Evolutionary conservation across 2,329 filamentous ascomycete species (phyloP).

Genomic region (Phialocephala subalpina): DNA sequence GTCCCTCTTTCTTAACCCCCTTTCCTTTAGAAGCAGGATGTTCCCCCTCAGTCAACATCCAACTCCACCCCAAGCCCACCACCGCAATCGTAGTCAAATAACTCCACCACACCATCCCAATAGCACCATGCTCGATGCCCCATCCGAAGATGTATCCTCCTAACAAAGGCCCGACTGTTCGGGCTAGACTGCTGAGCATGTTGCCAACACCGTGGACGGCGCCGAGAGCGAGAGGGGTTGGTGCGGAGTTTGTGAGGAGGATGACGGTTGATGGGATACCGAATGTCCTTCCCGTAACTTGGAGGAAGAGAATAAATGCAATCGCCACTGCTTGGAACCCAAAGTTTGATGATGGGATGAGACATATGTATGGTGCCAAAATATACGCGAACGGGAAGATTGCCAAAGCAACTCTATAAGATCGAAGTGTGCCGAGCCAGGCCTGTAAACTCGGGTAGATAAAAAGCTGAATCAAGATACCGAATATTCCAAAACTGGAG

Average conservation of each 20-base stretch:
- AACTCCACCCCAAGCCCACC: slow-evolving; percentile 46
- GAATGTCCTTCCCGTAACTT: slow-evolving; percentile 78
- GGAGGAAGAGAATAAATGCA: slow-evolving; percentile 69
- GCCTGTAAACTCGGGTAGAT: slow-evolving; percentile 74
- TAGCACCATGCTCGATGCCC: slow-evolving; percentile 40
- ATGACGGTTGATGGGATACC: slow-evolving; percentile 65
- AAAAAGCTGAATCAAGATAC: slow-evolving; percentile 73
- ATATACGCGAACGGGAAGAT: slow-evolving; percentile 77
- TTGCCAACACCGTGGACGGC: slow-evolving; percentile 62
- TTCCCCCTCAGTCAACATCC: slow-evolving; percentile 32
- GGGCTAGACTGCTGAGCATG: slow-evolving; percentile 55
- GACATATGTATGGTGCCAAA: slow-evolving; percentile 72
- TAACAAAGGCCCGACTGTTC: slow-evolving; percentile 58
- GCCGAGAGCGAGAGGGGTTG: slow-evolving; percentile 61
- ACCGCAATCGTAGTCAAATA: slow-evolving; percentile 45
- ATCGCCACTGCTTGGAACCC: slow-evolving; percentile 57
- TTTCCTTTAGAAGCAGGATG: slow-evolving; percentile 17
- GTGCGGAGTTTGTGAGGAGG: slow-evolving; percentile 65
- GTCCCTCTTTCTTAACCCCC: slow-evolving; percentile 27
- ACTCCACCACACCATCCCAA: slow-evolving; percentile 42
- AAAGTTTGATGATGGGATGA: slow-evolving; percentile 55
- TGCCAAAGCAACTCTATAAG: slow-evolving; percentile 71
- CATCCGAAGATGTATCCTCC: slow-evolving; percentile 49
- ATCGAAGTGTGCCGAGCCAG: slow-evolving; percentile 70
- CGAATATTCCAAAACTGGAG: slow-evolving; percentile 73